Evolutionary conservation across 345 rosid genomes (phyloP).

Genomic region (Eucalyptus leucophloia): DNA sequence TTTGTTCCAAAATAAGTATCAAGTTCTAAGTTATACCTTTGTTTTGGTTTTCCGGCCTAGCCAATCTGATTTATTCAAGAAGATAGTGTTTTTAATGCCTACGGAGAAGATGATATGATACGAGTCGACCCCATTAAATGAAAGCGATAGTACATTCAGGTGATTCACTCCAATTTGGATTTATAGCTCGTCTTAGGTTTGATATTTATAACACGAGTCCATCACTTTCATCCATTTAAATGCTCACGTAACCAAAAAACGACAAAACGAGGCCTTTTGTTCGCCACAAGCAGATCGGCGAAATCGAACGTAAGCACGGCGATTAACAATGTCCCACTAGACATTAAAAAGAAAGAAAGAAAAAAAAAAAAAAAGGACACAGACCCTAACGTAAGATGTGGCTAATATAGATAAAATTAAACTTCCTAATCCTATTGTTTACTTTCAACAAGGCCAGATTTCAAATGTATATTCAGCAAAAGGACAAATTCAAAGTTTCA

Average conservation of each 20-base stretch:
- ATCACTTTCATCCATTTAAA: too few relatives aligned
- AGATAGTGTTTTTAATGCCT: neutral
- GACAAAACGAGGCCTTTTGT: neutral
- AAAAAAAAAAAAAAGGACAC: neutral
- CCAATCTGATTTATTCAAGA: too few relatives aligned
- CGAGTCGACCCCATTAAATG: too few relatives aligned
- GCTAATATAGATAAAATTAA: neutral
- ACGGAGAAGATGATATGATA: too few relatives aligned
- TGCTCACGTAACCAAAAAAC: neutral
- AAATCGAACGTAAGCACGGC: rapidly evolving
- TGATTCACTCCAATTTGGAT: too few relatives aligned
- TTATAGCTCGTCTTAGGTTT: rapidly evolving
- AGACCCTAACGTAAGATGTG: neutral
- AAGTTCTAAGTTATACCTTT: too few relatives aligned
- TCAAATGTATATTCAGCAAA: neutral
- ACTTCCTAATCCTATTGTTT: neutral
- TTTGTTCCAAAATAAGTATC: neutral
- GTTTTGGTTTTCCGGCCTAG: neutral
- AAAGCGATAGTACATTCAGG: too few relatives aligned
- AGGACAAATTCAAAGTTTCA: neutral
- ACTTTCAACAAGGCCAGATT: neutral
- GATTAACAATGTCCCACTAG: neutral
- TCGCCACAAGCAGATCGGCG: rapidly evolving
- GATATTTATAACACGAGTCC: neutral
- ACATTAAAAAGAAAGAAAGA: too few relatives aligned